Base-by-base conservation (phyloP, 768 basidiomycete genomes). In the Rhizopogon vesiculosus region DNA sequence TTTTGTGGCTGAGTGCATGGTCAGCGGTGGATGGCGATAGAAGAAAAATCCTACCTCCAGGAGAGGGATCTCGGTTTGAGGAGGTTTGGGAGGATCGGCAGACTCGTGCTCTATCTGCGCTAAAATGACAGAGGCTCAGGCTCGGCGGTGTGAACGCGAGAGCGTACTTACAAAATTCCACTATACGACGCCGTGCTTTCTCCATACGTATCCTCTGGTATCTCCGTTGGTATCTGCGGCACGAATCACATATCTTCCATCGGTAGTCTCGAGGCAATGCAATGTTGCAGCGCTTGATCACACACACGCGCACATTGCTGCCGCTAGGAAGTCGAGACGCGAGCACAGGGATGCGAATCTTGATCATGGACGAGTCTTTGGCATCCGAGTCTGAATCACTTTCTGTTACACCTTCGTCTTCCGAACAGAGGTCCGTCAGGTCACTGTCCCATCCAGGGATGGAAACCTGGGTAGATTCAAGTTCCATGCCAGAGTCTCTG, bases 161-260 rank as follows among this genome's bases (percentile, higher is more conserved):
- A 1, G 28, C 13, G 7, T n/a, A 31, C 63, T 54, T 45, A 62
- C 66, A 52, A 3, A 51, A 16, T 40, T 54, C 53, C 7, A 55
- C 16, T 7, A 55, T 7, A 10, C 31, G 10, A 28, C 56, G 52
- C 39, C 56, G 59, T 3, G 22, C 22, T 33, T 57, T 58, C 22
- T 63, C 68, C 51, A 67, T 61, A 8, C 69, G 71, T 42, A 61
- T 62, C 13, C 67, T 60, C 55, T 76, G 75, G 56, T 74, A 75
- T 33, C 65, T 53, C 5, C 76, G 66, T 25, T 68, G 66, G 19
- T 66, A 66, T n/a, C 66, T 58, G 13, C 78, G 73, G 57, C 78
- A 79, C 2, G 72, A 54, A 6, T 73, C 69, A 44, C 78, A 80
- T 8, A 67, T 71, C 59, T 79, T 78, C 76, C 75, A 75, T 1